Evolutionary conservation across 495 filamentous ascomycete genomes (phyloP), one percentile per base, ranked within the genome.

Genomic region (Poronia punctata): DNA sequence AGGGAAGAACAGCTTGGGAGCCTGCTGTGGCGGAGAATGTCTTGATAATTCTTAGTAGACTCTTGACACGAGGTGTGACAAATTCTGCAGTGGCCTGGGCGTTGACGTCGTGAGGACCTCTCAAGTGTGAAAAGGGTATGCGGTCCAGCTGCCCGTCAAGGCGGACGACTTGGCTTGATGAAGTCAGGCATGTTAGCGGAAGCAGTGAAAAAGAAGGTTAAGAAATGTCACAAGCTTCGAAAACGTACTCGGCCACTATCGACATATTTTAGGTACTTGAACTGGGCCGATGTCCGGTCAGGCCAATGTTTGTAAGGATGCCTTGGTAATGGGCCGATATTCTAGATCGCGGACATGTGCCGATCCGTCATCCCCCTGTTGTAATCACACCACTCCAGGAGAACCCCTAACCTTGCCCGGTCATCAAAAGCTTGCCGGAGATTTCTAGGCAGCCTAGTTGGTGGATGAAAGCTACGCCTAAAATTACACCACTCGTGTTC

Each of bases 141-240:
- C 76, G 78, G 53, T 95, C 88, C 40, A 98, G 73, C 49, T 86
- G 83, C 27, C 71, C 66, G 59, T 96, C 88, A 38, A 96, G 66
- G 25, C 72, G 76, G 40, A 78, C 79, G 30, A 95, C 72, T 60
- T 88, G 86, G 61, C 89, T 95, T 38, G 27, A 52, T 19, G 36
- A 35, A 23, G 39, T n/a, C 6, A 28, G 27, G 46, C 49, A 46
- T 56, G 52, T 59, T 43, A 59, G 50, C 43, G 12, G 35, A n/a
- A 26, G 26, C 26, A 40, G 36, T 18, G 18, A 10, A 27, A 21
- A 19, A 28, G 36, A 42, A 31, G 25, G 24, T 23, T 12, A n/a
- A 10, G 40, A 10, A 42, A 29, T 29, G 37, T 15, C 18, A 19
- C 22, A 35, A 4, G 38, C 5, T 8, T 39, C 40, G 17, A 35